A percentile compares a stretch with the other conserved stretches of the same genome.
Evolutionary conservation across 2,329 filamentous ascomycete genomes (phyloP).

Genomic region (Penicillium sclerotigenum): DNA sequence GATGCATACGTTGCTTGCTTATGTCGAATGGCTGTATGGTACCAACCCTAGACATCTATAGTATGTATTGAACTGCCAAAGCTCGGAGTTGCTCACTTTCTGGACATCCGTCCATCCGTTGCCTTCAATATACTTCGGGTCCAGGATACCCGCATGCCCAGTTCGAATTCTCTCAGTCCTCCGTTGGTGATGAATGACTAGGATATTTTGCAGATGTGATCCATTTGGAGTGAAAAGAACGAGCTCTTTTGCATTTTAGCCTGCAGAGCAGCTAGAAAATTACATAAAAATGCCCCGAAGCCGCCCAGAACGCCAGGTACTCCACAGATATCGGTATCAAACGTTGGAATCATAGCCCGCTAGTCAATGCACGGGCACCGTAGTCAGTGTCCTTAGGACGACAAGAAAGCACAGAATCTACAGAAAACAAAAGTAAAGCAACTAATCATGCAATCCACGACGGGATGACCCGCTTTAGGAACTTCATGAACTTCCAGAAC

Average conservation of each 20-base stretch:
- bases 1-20: neutral
- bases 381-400: neutral
- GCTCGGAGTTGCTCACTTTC: neutral
- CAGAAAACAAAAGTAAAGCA: neutral
- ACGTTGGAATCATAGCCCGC: neutral
- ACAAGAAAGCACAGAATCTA: neutral
- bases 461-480: slow-evolving; percentile 54
- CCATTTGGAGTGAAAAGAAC: neutral
- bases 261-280: neutral
- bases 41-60: too few relatives aligned
- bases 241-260: neutral
- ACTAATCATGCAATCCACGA: slow-evolving; percentile 41
- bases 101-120: neutral
- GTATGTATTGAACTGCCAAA: neutral
- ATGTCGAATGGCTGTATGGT: neutral
- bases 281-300: neutral
- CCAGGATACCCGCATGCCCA: neutral
- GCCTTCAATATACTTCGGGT: neutral
- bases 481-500: slow-evolving; percentile 65
- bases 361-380: neutral
- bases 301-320: neutral
- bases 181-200: too few relatives aligned
- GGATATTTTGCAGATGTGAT: neutral
- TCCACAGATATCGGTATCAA: neutral
- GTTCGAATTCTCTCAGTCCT: too few relatives aligned